Evolutionary conservation across 1,284 basidiomycete species (phyloP), one percentile per base, ranked within the genome.

Genomic region (Pascua sp.): DNA sequence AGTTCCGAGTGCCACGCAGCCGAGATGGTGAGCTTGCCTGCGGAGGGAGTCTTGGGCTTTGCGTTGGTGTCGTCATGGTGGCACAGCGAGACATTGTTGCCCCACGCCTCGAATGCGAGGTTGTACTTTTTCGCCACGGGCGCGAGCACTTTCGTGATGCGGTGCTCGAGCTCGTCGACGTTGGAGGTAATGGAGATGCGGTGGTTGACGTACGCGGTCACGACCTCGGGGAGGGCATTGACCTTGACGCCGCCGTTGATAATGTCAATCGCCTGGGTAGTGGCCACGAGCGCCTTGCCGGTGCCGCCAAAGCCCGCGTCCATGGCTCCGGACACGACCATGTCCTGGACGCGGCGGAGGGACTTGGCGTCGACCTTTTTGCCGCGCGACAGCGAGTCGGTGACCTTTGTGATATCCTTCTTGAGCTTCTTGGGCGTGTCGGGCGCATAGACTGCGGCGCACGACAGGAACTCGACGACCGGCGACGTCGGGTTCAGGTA

Each of bases 191-290:
- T 55, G 49, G 56, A 65, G 67, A 77, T 76, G 10, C 75, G 69
- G 60, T 75, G 72, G 60, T 77, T 72, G 59, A 75, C 66, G 9
- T 70, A 56, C 12, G 74, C 72, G 11, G 60, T 62, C 4, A 72
- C 70, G 18, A 66, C 60, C 57, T 77, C 75, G 42, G 75, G 76
- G 38, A 74, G 55, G 46, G 76, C 75, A 45, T 77, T 77, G 55
- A 74, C 65, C 56, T 76, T 75, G 46, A 72, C 61, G 51, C 72
- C 73, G 13, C 72, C 74, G 45, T 64, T 61, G 57, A 75, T 66
- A 47, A 77, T 66, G 55, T 74, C 72, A 8, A 73, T 67, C 18
- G 75, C 75, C 53, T 75, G 69, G 4, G 72, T 75, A 12, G 75
- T 77, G 1, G 63, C 57, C 24, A 75, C 66, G 59, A 72, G 60